phyloP scores from a whole-genome alignment of 108 stramenopile species.

The Schizochytrium sp. region DNA sequence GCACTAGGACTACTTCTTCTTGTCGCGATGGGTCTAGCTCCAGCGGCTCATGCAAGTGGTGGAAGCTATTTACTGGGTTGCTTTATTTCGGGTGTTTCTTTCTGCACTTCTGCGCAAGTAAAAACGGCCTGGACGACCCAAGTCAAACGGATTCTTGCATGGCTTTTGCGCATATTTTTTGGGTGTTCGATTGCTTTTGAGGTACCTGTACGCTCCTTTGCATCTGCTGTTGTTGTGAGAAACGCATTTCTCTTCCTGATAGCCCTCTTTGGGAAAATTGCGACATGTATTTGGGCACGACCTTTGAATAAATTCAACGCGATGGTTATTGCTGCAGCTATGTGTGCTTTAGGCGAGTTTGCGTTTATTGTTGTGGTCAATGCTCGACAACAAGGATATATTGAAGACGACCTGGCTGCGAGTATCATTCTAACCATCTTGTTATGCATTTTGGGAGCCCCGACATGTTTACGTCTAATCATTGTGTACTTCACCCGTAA shows the following conservation, averaged over 20 bases:
- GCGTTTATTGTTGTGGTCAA: conserved; percentile 33
- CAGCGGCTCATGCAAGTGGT: not conserved
- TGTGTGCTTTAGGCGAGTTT: conserved; percentile 20
- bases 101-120: not conserved
- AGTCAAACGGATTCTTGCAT: not conserved
- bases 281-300: not conserved
- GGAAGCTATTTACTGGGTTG: conserved; percentile 29
- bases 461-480: not conserved
- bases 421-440: not conserved
- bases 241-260: not conserved
- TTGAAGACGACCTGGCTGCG: not conserved
- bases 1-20: conserved; percentile 5
- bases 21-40: not conserved
- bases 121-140: not conserved
- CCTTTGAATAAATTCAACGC: conserved; percentile 11
- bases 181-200: conserved; percentile 27
- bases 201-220: not conserved
- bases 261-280: not conserved
- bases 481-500: not conserved
- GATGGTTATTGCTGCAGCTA: not conserved
- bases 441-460: not conserved
- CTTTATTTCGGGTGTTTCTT: conserved; percentile 43
- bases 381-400: not conserved
- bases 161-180: conserved; percentile 45
- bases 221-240: not conserved